phyloP scores from a whole-genome alignment of 2,329 filamentous ascomycete genomes.

The Lecanosticta acicola region DNA sequence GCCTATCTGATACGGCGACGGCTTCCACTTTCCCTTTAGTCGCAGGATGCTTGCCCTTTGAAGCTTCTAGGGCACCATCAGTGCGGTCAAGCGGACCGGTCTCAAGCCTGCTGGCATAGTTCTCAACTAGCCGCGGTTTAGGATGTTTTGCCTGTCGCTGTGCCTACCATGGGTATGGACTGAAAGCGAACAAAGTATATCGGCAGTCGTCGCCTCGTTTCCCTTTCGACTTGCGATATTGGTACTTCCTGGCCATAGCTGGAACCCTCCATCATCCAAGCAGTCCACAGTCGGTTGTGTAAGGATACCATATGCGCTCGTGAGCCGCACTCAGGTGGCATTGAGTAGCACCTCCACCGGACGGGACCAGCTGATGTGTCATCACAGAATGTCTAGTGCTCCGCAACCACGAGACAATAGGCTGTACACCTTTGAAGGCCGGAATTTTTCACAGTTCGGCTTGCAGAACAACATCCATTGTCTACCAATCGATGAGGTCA shows the following conservation, averaged over 20 bases:
- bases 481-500: slow-evolving; percentile 33
- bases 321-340: not conserved
- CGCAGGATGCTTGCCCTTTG: slow-evolving; percentile 12
- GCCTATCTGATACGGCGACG: slow-evolving; percentile 15
- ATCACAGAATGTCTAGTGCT: slow-evolving; percentile 4
- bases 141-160: not conserved
- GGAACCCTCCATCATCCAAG: not conserved
- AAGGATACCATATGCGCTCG: not conserved
- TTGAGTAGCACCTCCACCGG: not conserved
- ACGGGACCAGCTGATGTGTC: not conserved
- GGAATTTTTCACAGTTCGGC: slow-evolving; percentile 25
- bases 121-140: slow-evolving; percentile 10
- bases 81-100: slow-evolving; percentile 17
- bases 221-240: not conserved
- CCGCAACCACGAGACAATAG: slow-evolving; percentile 26
- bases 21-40: slow-evolving; percentile 14
- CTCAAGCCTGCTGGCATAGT: slow-evolving; percentile 13
- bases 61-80: slow-evolving; percentile 15
- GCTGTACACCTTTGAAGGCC: slow-evolving; percentile 13
- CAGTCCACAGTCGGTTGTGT: not conserved
- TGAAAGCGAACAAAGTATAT: not conserved
- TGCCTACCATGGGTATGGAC: not conserved
- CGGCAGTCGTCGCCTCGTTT: not conserved
- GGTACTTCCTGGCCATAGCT: not conserved
- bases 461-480: slow-evolving; percentile 26